Evolutionary conservation across 2,329 filamentous ascomycete genomes (phyloP), one percentile per base, ranked within the genome.

Genomic region (Diaporthe aspalathi): DNA sequence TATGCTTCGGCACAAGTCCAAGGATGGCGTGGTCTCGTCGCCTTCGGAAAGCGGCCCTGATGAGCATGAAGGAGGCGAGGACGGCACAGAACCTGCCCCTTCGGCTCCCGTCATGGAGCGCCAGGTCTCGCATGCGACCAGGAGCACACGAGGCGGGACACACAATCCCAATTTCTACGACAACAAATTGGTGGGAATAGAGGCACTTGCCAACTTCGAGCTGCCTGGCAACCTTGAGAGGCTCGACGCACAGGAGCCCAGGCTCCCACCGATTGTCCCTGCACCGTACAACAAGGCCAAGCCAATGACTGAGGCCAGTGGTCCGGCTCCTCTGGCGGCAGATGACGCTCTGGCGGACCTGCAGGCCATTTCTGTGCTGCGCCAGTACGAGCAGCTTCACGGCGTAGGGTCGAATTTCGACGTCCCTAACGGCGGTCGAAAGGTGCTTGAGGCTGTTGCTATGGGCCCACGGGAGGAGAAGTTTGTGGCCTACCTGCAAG

Each of bases 81-180:
- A 85, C 20, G 86, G 85, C 49, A 82, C 81, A 32, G 85, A 87
- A 66, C 82, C 83, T 6, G 80, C 81, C 17, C 82, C 81, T 1
- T 84, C 86, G 6, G 88, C 88, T 1, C 84, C 85, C 17, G 82
- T 82, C 67, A 91, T 91, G 89, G 90, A 91, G 78, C 86, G 89
- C 43, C 88, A 89, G 73, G 85, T 87, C 16, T 91, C 90, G 12
- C 89, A 92, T 72, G 88, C 88, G 16, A 92, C 90, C 22, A 84
- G 90, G 53, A 91, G 89, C 79, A 91, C 88, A 24, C 85, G 89
- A 29, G 88, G 83, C 20, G 82, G 83, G n/a, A 82, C 81, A 32
- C 81, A 84, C 67, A 83, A 84, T 72, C 84, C 86, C 68, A 89
- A 89, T 76, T 88, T 88, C 73, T 76, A 86, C 45, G 88, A 90